phyloP scores from a whole-genome alignment of 2,329 filamentous ascomycete species.

The Claviceps capensis region DNA sequence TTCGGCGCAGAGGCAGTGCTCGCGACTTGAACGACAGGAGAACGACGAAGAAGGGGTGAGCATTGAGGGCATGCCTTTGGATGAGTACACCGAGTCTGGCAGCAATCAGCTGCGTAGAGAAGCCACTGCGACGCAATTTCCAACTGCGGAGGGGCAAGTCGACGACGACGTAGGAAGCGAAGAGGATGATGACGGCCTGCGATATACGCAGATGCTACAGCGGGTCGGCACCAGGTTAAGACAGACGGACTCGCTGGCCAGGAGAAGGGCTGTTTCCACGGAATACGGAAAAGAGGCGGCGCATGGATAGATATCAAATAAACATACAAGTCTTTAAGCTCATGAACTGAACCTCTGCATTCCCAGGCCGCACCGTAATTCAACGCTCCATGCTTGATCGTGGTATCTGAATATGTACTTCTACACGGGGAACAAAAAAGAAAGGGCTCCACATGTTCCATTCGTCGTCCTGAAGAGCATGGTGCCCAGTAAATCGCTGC shows the following conservation, averaged over 20 bases:
- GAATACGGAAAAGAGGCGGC: neutral
- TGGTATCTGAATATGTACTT: too few relatives aligned
- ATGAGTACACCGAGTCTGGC: neutral
- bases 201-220: conserved; percentile 32
- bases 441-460: too few relatives aligned
- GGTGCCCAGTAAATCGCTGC: too few relatives aligned
- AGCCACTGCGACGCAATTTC: neutral
- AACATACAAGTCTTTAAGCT: neutral
- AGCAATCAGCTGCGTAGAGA: conserved; percentile 5
- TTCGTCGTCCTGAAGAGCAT: too few relatives aligned
- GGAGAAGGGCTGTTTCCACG: conserved; percentile 15
- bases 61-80: neutral
- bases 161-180: neutral
- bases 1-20: conserved; percentile 3
- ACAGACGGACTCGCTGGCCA: conserved; percentile 16
- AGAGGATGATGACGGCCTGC: conserved; percentile 13
- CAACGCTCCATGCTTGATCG: too few relatives aligned
- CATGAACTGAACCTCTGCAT: neutral
- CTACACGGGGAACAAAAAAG: too few relatives aligned
- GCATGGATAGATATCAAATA: neutral
- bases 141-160: neutral
- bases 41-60: neutral
- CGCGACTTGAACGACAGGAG: neutral
- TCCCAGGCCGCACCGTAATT: neutral
- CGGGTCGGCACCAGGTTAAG: conserved; percentile 29